phyloP scores from a whole-genome alignment of 495 filamentous ascomycete species.

The Aspergillus steynii region DNA sequence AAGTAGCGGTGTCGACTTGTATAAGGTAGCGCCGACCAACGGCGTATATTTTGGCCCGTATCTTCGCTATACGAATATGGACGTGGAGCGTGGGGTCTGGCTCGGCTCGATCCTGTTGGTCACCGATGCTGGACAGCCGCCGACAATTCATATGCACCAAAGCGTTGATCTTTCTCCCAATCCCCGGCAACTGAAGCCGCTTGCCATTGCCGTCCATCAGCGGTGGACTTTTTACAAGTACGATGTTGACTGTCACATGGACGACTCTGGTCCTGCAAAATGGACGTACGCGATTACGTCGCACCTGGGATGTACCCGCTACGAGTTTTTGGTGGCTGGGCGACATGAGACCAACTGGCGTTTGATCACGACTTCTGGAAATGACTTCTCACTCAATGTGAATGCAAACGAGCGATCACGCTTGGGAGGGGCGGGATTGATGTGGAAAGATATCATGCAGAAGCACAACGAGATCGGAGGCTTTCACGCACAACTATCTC shows the following conservation, averaged over 20 bases:
- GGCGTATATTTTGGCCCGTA: conserved; percentile 99
- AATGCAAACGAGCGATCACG: conserved; percentile 79
- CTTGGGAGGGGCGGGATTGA: conserved; percentile 84
- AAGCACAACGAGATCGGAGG: conserved; percentile 95
- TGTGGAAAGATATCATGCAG: conserved; percentile 99
- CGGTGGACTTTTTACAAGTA: conserved; percentile 96
- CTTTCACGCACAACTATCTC: conserved; percentile 88
- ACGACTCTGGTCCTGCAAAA: conserved; percentile 74
- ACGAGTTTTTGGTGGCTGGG: conserved; percentile 96
- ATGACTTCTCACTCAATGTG: conserved; percentile 88
- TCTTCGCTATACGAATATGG: conserved; percentile 95
- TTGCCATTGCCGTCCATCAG: conserved; percentile 84
- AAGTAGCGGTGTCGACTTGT: conserved; percentile 82
- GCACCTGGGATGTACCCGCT: conserved; percentile 92
- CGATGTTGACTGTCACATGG: conserved; percentile 89
- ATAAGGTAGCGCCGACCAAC: conserved; percentile 89
- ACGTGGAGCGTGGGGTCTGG: conserved; percentile 89
- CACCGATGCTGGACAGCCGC: conserved; percentile 88
- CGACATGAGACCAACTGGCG: conserved; percentile 90
- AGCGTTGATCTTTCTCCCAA: conserved; percentile 90
- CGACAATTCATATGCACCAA: conserved; percentile 94
- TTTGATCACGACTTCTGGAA: conserved; percentile 94
- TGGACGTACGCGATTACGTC: conserved; percentile 99
- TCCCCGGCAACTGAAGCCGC: conserved; percentile 82
- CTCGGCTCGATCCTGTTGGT: conserved; percentile 80